A percentile compares a stretch with the other conserved stretches of the same genome.
Evolutionary conservation across 2,329 filamentous ascomycete genomes (phyloP).

Genomic region (Fusarium subtropicale): DNA sequence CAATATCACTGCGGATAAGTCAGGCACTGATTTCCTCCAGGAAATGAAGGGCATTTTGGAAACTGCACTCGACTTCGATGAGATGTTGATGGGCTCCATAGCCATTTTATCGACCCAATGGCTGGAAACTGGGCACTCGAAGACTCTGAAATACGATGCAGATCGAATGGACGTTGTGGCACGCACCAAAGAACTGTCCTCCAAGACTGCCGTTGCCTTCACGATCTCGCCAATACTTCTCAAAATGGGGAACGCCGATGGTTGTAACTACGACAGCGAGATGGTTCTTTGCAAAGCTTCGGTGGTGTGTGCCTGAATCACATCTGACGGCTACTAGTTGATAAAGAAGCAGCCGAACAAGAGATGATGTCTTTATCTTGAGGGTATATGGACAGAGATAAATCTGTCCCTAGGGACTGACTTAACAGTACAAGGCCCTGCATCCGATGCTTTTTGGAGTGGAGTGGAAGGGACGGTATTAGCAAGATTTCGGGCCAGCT

Average conservation of each 20-base stretch:
- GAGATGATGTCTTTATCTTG: too few species aligned
- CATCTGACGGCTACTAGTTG: neutral
- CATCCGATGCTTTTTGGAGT: neutral
- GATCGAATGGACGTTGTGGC: neutral
- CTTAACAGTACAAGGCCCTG: neutral
- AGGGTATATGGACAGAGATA: too few species aligned
- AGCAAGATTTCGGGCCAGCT: too few species aligned
- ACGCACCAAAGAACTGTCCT: neutral
- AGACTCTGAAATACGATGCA: neutral
- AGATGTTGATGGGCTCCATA: slow-evolving; percentile 9
- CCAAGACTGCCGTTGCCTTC: neutral
- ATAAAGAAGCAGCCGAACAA: neutral
- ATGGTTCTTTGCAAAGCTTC: slow-evolving; percentile 1
- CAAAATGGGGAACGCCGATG: slow-evolving; percentile 9
- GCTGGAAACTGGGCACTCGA: neutral
- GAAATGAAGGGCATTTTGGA: neutral
- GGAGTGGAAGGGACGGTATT: too few species aligned
- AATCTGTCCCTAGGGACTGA: too few species aligned
- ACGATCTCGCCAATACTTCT: neutral
- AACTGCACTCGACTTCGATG: neutral
- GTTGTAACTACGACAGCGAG: slow-evolving; percentile 2
- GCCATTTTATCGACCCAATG: neutral
- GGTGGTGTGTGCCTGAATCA: too few species aligned
- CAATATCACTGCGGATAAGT: fast-evolving
- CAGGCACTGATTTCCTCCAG: neutral